These are phyloP conservation scores for Lachnellula occidentalis DNA, from an alignment of 2,329 filamentous ascomycete genomes.

Conservation along the genomic window DNA sequence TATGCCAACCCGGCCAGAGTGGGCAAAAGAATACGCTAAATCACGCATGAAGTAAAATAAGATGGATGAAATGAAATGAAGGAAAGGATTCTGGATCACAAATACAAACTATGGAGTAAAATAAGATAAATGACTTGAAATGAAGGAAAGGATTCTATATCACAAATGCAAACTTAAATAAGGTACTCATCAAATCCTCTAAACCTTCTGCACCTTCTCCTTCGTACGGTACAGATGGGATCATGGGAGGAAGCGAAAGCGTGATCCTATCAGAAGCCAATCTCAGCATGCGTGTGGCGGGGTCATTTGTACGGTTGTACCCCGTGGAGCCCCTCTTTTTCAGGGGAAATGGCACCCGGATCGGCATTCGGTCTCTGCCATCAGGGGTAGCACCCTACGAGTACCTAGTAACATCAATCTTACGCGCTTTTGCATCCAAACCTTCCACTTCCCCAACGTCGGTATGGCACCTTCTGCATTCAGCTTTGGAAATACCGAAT, in stretches of 20 bases:
- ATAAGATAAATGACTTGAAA: too few relatives aligned
- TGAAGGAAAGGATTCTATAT: too few relatives aligned
- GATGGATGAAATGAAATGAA: too few relatives aligned
- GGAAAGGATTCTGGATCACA: too few relatives aligned
- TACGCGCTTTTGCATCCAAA: not conserved
- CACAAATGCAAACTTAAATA: too few relatives aligned
- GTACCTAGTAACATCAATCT: not conserved
- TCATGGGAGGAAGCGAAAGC: not conserved
- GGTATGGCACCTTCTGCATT: slow-evolving; percentile 9
- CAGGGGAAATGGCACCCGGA: not conserved
- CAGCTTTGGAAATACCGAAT: slow-evolving; percentile 5
- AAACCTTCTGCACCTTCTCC: not conserved
- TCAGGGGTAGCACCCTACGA: not conserved
- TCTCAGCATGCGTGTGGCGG: not conserved
- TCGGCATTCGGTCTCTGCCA: not conserved
- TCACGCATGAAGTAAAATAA: too few relatives aligned
- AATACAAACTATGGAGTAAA: too few relatives aligned
- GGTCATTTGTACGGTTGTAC: not conserved
- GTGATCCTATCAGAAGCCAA: not conserved
- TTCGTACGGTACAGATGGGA: too few relatives aligned
- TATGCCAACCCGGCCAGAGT: too few relatives aligned
- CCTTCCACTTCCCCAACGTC: not conserved
- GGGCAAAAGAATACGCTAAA: too few relatives aligned
- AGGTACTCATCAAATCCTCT: too few relatives aligned
- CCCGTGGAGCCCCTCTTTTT: too few relatives aligned